Evolutionary conservation across 768 basidiomycete genomes (phyloP).

Genomic region (Podaxis pistillaris): DNA sequence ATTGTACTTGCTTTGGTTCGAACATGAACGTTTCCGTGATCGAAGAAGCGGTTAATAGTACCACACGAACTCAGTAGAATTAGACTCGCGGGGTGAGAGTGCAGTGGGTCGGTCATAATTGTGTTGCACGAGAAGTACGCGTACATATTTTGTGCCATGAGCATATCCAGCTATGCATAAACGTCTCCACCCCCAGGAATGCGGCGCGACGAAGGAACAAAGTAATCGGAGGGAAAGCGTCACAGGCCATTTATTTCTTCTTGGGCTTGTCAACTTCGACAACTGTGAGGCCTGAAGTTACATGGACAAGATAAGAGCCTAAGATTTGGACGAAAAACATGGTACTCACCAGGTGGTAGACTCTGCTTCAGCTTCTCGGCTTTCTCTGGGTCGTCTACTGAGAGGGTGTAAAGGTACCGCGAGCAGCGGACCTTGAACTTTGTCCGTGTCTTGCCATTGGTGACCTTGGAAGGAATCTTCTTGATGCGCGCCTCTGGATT

Average conservation of each 20-base stretch:
- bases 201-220: conserved; percentile 5
- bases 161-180: conserved; percentile 16
- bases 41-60: not conserved
- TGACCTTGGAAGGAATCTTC: conserved; percentile 72
- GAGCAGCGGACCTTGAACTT: conserved; percentile 99
- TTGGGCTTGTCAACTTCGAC: conserved; percentile 72
- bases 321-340: not conserved
- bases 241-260: conserved; percentile 60
- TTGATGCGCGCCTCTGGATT: conserved; percentile 93
- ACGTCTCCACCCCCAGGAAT: conserved; percentile 2
- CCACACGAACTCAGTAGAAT: not conserved
- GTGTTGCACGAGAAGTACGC: conserved; percentile 4
- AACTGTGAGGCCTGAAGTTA: conserved; percentile 58
- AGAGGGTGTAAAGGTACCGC: conserved; percentile 96
- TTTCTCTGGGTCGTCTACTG: conserved; percentile 94
- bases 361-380: conserved; percentile 96
- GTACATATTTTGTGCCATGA: conserved; percentile 8
- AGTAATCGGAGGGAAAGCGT: conserved; percentile 15
- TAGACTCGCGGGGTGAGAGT: not conserved
- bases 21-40: not conserved
- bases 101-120: conserved; percentile 1
- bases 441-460: conserved; percentile 76
- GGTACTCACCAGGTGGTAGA: conserved; percentile 84
- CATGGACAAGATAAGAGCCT: not conserved
- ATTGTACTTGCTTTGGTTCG: conserved; percentile 4